Conservation (phyloP, 2,329 filamentous ascomycete genomes). For the Fusarium virguliforme region DNA sequence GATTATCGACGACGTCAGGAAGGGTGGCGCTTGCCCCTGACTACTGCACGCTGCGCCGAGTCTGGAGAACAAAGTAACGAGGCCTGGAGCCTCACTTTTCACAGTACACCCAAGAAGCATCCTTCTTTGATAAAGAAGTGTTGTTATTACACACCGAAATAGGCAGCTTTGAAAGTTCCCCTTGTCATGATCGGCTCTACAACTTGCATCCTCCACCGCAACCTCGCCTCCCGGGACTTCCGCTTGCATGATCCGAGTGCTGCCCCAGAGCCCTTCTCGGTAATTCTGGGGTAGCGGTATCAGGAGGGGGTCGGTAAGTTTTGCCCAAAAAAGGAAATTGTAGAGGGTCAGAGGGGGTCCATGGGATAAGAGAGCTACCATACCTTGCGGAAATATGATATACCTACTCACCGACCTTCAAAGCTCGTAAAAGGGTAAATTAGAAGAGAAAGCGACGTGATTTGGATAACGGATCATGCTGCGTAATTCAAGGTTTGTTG, state of each 20-base stretch:
- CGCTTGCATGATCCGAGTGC: conserved; percentile 3
- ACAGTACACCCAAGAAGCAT: neutral
- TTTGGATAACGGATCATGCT: neutral
- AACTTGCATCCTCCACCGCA: neutral
- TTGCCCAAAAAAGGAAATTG: neutral
- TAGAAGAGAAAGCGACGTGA: neutral
- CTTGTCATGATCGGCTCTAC: neutral
- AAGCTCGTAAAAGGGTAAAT: neutral
- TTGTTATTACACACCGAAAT: conserved; percentile 1
- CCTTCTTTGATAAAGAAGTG: conserved; percentile 2
- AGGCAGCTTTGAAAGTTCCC: neutral
- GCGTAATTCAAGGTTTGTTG: neutral
- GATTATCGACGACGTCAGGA: conserved; percentile 7
- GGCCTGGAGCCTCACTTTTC: conserved; percentile 5
- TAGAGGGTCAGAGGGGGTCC: neutral
- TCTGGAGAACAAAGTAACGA: neutral
- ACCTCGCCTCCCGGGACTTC: conserved; percentile 3
- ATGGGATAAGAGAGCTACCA: no score
- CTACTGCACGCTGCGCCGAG: conserved; percentile 3
- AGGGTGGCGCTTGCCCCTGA: conserved; percentile 8
- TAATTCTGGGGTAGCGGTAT: conserved; percentile 1
- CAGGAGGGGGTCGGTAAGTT: neutral
- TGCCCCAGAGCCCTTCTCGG: neutral
- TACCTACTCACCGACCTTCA: no score
- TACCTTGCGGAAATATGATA: no score